Base-by-base conservation (phyloP, 23 red algal species). In the Gracilaria domingensis region DNA sequence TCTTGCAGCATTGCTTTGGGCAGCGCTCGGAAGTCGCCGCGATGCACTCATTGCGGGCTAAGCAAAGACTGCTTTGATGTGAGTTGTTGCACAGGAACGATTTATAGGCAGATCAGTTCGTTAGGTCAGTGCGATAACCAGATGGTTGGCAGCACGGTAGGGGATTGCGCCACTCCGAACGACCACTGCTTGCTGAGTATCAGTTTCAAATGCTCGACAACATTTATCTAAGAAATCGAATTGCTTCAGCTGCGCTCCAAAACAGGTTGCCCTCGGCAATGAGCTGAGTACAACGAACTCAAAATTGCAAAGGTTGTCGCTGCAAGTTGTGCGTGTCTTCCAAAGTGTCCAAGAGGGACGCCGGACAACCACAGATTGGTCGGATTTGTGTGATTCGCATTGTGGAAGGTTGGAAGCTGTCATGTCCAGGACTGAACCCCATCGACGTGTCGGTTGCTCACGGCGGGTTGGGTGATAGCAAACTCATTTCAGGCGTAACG, bases 361-460 rank as follows among this genome's bases (percentile, higher is more conserved):
- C 51, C 17, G 51, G 13, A 55, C 14, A 48, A 11, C 42, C 11
- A 45, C 42, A 45, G 11, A 45, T 45, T 45, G 42, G 42, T 45
- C 42, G 42, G 42, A 55, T 55, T 7, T 55, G 14, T 55, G 51
- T 18, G 51, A 55, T 20, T 55, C 51, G 17, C 8, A 55, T 55
- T 17, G 5, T 36, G 64, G 64, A 69, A 69, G 38, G 64, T 17
- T 69, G 64, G 64, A 69, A 69, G 64, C 30, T 4, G 3, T 17
- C 1, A 18, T 37, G 12, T 69, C 18, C 32, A 36, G 33, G 32
- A 18, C 30, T 4, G 32, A 34, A 13, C 30, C 9, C 30, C 32
- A 37, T 69, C 64, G 64, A 69, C 64, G 64, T 69, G 64, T 69
- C 64, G 32, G 64, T 16, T 69, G 64, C 18, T 69, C 64, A 69